Evolutionary conservation across 768 basidiomycete species (phyloP).

Genomic region (Boletus bicolor): DNA sequence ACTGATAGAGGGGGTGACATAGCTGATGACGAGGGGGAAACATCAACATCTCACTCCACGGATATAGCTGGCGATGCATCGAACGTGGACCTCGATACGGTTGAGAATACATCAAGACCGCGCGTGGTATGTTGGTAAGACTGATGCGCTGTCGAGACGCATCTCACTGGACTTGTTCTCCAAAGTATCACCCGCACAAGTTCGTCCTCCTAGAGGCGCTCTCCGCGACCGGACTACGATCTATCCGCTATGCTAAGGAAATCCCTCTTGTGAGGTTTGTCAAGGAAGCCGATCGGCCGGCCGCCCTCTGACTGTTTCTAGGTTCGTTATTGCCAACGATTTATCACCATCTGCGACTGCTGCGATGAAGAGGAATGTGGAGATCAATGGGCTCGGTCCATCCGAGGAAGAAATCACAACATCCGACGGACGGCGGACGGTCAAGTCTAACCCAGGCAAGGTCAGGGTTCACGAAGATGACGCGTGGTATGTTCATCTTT

Average conservation of each 20-base stretch:
- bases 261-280: constrained; percentile 85
- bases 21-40: constrained; percentile 2
- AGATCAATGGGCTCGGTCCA: constrained; percentile 67
- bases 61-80: neutral
- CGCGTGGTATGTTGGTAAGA: constrained; percentile 22
- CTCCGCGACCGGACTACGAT: constrained; percentile 92
- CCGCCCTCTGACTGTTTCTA: constrained; percentile 44
- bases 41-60: neutral
- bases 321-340: constrained; percentile 94
- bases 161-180: neutral
- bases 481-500: constrained; percentile 64
- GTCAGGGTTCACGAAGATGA: constrained; percentile 89
- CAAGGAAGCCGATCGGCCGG: neutral
- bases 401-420: constrained; percentile 22
- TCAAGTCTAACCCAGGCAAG: constrained; percentile 39
- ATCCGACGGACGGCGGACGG: constrained; percentile 8
- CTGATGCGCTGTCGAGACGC: neutral
- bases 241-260: constrained; percentile 97
- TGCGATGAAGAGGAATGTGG: constrained; percentile 84
- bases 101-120: constrained; percentile 8
- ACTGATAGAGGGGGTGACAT: neutral
- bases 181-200: constrained; percentile 56
- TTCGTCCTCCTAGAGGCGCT: constrained; percentile 88
- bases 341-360: constrained; percentile 76
- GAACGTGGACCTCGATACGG: neutral